These are phyloP conservation scores for Neurospora sp. DNA, from an alignment of 495 filamentous ascomycete genomes.

Conservation along the genomic window DNA sequence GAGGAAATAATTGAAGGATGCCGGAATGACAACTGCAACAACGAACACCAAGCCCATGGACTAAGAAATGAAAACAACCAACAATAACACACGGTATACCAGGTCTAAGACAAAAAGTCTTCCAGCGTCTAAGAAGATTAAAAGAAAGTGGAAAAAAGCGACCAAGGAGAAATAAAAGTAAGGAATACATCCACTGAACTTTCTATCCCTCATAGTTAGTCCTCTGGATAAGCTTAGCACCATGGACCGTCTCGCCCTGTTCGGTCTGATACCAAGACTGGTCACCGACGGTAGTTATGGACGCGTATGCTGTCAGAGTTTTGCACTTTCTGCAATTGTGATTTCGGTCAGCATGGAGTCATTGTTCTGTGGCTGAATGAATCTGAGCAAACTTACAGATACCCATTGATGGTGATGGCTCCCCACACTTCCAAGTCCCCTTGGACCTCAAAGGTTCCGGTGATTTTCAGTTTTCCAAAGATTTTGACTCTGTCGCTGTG, in stretches of 20 bases:
- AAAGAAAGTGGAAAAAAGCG: neutral
- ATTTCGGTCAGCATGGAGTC: neutral
- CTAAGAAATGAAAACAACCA: neutral
- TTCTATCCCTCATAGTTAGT: constrained; percentile 17
- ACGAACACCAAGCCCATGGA: neutral
- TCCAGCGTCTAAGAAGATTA: neutral
- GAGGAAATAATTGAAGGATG: neutral
- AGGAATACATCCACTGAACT: neutral
- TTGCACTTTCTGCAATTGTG: constrained; percentile 23
- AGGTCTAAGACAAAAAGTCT: neutral
- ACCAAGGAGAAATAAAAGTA: neutral
- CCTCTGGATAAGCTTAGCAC: constrained; percentile 24
- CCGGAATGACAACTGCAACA: neutral
- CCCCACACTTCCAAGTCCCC: constrained; percentile 30
- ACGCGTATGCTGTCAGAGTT: constrained; percentile 25
- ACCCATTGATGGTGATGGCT: constrained; percentile 25
- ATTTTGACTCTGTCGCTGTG: constrained; percentile 30
- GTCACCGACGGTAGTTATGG: constrained; percentile 29
- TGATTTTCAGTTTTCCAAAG: constrained; percentile 30
- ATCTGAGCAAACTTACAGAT: constrained; percentile 19
- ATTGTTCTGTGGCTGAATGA: neutral
- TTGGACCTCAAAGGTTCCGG: constrained; percentile 23
- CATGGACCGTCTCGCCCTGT: constrained; percentile 23
- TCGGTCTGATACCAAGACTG: constrained; percentile 27
- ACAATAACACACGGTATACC: neutral